Percentiles rank a stretch among this genome's conserved stretches.
These are phyloP conservation scores for Clavulina sp. DNA, from an alignment of 768 basidiomycete genomes.

Conservation along the genomic window DNA sequence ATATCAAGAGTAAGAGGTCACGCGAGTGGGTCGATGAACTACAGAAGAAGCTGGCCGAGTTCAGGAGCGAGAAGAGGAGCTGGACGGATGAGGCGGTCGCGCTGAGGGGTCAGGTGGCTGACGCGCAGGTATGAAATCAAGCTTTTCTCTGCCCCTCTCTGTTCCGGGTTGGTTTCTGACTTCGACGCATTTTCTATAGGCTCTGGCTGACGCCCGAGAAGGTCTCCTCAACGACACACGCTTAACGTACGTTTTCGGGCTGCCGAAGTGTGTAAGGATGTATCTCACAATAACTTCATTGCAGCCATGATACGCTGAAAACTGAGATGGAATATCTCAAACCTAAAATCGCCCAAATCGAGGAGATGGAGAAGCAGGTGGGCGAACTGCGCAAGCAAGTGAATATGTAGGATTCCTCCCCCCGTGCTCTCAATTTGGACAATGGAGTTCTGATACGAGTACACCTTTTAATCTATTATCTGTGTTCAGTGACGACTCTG, in stretches of 20 bases:
- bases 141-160: background rate
- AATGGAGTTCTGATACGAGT: background rate
- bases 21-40: slow-evolving; percentile 70
- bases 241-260: too few relatives aligned
- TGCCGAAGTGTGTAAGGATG: too few relatives aligned
- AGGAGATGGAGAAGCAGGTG: slow-evolving; percentile 77
- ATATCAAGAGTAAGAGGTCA: slow-evolving; percentile 57
- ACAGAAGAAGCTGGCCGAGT: slow-evolving; percentile 54
- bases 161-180: slow-evolving; percentile 1
- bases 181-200: slow-evolving; percentile 5
- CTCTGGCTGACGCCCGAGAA: too few relatives aligned
- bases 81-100: slow-evolving; percentile 56
- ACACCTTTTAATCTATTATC: background rate
- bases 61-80: slow-evolving; percentile 61
- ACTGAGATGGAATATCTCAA: slow-evolving; percentile 62
- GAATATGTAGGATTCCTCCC: slow-evolving; percentile 41
- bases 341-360: slow-evolving; percentile 63
- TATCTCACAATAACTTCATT: background rate
- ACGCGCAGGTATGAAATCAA: slow-evolving; percentile 35
- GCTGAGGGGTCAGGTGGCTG: slow-evolving; percentile 53
- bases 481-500: slow-evolving; percentile 35
- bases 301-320: slow-evolving; percentile 48
- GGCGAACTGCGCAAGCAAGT: slow-evolving; percentile 64
- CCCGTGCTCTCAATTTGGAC: too few relatives aligned
- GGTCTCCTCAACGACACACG: too few relatives aligned